Evolutionary conservation across 352 stramenopile genomes (phyloP), one percentile per base, ranked within the genome.

Genomic region (Globisporangium radiosum): DNA sequence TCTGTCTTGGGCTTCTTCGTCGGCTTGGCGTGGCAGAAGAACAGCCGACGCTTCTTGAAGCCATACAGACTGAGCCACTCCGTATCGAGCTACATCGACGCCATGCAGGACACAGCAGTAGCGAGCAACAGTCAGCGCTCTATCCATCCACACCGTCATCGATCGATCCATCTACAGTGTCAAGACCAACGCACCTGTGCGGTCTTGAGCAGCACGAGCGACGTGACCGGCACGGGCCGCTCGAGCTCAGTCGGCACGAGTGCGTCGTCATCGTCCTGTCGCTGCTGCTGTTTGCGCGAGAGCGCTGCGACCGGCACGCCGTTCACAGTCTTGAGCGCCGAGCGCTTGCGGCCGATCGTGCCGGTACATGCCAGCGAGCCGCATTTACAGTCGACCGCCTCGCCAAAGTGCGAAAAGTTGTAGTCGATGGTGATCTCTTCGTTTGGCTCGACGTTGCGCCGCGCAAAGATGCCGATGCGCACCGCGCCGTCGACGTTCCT

Each of bases 391-490:
- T 85, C 69, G 13, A 88, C 81, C 47, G 73, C 73, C 45, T 88
- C 83, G 42, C 83, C 83, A 57, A 93, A 90, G 67, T 93, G 80
- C 15, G 77, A 87, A 62, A 93, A 89, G 62, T 93, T 88, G 69
- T 93, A 93, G 61, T 93, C 80, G 56, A 91, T 90, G 7, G 81
- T 91, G 59, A 93, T 89, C 63, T 93, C 84, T 59, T 93, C 84
- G 33, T 73, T 56, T 1, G 62, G 43, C 19, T 59, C 57, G 52
- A 93, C 86, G 19, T 76, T 76, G 14, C 78, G 77, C 36, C 78
- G 71, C 33, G 84, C 77, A 61, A 91, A 88, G 65, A 93, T 93
- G 11, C 81, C 84, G 53, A 93, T 91, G 43, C 84, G 84, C 15
- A 82, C 68, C 49, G 89, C 65, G 1, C 78, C 78, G 40, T 84